Conservation (phyloP, 495 filamentous ascomycete species). For the Rhypophila decipiens region DNA sequence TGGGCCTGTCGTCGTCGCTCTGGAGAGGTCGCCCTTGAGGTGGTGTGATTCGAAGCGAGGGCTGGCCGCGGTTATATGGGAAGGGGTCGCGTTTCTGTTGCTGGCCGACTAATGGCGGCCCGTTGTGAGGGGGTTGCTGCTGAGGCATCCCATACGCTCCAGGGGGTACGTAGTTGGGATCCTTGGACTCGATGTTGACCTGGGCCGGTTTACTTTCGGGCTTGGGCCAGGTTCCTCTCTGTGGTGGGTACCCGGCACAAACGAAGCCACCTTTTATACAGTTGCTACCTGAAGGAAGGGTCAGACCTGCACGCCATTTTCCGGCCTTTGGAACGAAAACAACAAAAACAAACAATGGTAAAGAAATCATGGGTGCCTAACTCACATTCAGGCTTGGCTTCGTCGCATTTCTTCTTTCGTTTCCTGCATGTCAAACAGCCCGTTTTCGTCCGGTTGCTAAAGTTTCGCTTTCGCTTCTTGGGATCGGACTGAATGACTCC, state of each 20-base stretch:
- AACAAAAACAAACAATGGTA: conserved; percentile 11
- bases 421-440: conserved; percentile 92
- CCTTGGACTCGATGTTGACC: conserved; percentile 81
- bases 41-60: conserved; percentile 47
- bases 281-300: conserved; percentile 64
- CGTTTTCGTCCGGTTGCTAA: conserved; percentile 95
- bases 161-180: conserved; percentile 54
- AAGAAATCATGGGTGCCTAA: conserved; percentile 12
- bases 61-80: conserved; percentile 47
- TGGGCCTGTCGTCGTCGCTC: conserved; percentile 43
- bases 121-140: conserved; percentile 26
- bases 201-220: conserved; percentile 54
- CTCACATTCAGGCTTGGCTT: conserved; percentile 88
- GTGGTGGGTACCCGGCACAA: conserved; percentile 81
- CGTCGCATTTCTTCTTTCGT: conserved; percentile 98
- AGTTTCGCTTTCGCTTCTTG: conserved; percentile 78
- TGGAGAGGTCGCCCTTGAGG: conserved; percentile 44
- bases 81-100: conserved; percentile 43
- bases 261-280: conserved; percentile 87
- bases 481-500: conserved; percentile 59
- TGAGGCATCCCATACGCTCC: conserved; percentile 52
- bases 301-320: background rate
- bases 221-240: conserved; percentile 65
- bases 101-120: conserved; percentile 11
- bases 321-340: background rate